phyloP scores from a whole-genome alignment of 78 protist species.

The Dictyostelium discoideum region DNA sequence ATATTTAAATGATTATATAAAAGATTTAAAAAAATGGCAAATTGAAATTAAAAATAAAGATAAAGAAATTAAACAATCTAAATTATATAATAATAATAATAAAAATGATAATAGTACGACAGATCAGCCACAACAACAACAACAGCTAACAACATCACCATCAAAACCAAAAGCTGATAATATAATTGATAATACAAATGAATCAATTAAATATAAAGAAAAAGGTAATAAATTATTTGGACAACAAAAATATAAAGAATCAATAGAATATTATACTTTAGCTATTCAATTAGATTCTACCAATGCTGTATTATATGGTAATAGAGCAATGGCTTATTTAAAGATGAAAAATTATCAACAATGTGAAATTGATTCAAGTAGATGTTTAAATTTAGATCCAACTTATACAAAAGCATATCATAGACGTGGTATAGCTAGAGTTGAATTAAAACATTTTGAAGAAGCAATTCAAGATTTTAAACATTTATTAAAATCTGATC shows the following conservation, averaged over 20 bases:
- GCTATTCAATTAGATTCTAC: slow-evolving; percentile 51
- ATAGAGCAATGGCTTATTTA: slow-evolving; percentile 72
- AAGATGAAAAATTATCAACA: slow-evolving; percentile 65
- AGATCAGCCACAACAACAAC: background rate
- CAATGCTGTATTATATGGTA: slow-evolving; percentile 43
- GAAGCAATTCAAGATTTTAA: slow-evolving; percentile 57
- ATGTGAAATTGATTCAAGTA: slow-evolving; percentile 52
- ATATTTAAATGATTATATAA: slow-evolving; percentile 8
- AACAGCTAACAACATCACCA: background rate
- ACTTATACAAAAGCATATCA: slow-evolving; percentile 43
- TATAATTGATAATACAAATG: slow-evolving; percentile 20
- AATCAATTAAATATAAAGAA: slow-evolving; percentile 58
- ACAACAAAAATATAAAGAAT: slow-evolving; percentile 46
- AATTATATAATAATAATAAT: background rate
- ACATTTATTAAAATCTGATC: background rate
- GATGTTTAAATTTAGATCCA: slow-evolving; percentile 56
- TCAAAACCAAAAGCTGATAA: background rate
- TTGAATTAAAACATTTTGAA: slow-evolving; percentile 28
- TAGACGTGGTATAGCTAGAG: slow-evolving; percentile 52
- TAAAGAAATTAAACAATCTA: slow-evolving; percentile 20
- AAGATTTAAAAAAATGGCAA: slow-evolving; percentile 33
- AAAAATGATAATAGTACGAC: background rate
- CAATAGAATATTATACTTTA: slow-evolving; percentile 55
- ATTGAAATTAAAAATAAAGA: background rate
- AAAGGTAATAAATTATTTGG: slow-evolving; percentile 48